These are phyloP conservation scores for Pythium insidiosum DNA, from an alignment of 352 stramenopile genomes.

Conservation along the genomic window DNA sequence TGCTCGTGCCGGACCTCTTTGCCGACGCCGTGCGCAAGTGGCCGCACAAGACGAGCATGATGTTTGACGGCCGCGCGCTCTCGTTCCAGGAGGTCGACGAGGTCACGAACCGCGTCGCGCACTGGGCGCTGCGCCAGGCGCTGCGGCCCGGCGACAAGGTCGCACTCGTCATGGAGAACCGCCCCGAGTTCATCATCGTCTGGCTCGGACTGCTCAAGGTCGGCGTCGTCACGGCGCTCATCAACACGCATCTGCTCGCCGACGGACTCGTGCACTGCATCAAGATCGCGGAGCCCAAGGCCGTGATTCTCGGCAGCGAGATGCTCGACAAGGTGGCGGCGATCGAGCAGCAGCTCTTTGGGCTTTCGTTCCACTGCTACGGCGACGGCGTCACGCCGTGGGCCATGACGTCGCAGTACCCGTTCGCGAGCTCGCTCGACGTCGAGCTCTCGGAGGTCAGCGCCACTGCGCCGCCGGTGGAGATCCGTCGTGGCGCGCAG, in stretches of 20 bases:
- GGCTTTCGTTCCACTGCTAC: conserved; percentile 36
- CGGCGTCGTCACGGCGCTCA: conserved; percentile 71
- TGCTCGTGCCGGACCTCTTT: conserved; percentile 48
- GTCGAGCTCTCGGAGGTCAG: neutral
- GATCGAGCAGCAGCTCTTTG: conserved; percentile 22
- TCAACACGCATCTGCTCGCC: conserved; percentile 67
- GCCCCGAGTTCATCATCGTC: conserved; percentile 65
- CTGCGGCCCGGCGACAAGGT: conserved; percentile 52
- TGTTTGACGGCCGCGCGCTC: conserved; percentile 32
- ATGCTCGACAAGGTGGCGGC: conserved; percentile 23
- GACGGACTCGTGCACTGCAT: conserved; percentile 63
- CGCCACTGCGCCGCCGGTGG: conserved; percentile 10
- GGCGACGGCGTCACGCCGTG: conserved; percentile 24
- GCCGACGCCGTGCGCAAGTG: conserved; percentile 38
- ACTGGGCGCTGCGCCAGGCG: conserved; percentile 44
- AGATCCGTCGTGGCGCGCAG: conserved; percentile 14
- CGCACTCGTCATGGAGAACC: conserved; percentile 79
- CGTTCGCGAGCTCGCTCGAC: conserved; percentile 35
- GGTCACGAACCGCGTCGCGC: conserved; percentile 67
- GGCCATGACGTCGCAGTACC: conserved; percentile 2
- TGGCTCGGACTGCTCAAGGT: conserved; percentile 81
- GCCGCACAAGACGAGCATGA: conserved; percentile 51
- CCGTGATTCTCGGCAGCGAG: conserved; percentile 67
- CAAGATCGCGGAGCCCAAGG: conserved; percentile 36
- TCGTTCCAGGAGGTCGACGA: conserved; percentile 57